Base-by-base conservation (phyloP, 1,139 yeast genomes). In the Yamadazyma oceani region DNA sequence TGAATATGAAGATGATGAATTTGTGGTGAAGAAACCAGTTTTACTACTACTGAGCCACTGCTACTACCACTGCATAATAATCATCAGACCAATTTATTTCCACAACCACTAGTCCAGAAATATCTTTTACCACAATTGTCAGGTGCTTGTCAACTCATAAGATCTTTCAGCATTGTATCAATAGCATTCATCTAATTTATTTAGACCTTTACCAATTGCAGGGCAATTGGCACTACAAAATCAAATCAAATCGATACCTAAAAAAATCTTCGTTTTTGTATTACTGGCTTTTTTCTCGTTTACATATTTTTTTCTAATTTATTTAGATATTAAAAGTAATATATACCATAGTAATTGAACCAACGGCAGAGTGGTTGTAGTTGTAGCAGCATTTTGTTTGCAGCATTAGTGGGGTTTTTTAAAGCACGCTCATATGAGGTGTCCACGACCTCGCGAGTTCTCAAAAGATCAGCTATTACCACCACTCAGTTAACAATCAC, bases 1-100 rank as follows among this genome's bases (percentile, higher is more conserved):
- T 14, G 40, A 22, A 9, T 35, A 31, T 26, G 51, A 37, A 22
- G 44, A 41, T 6, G 46, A 45, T 25, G 49, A 42, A n/a, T 45
- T 45, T 33, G 40, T 29, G 50, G 45, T 24, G 49, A 45, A 11
- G 48, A 42, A 3, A 38, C 42, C 16, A 35, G 41, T 26, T 44
- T 47, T 34, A 26, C 33, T n/a, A 29, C 37, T n/a, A n/a, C n/a
- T n/a, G n/a, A 6, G 14, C 46, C 19, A 30, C 43, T 19, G 27
- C 41, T 21, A 28, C 45, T 35, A 29, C 36, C 2, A n/a, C 36
- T 19, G 23, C 33, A 14, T 15, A 26, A 12, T 8, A 26, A 26
- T 14, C 42, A 29, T 28, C 43, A 14, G 29, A 5, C 8, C 21
- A 19, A 19, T 19, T 19, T 19, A 5, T 6, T 19, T 8, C 21